phyloP scores from a whole-genome alignment of 2,329 filamentous ascomycete genomes.

The Nigrospora oryzae region DNA sequence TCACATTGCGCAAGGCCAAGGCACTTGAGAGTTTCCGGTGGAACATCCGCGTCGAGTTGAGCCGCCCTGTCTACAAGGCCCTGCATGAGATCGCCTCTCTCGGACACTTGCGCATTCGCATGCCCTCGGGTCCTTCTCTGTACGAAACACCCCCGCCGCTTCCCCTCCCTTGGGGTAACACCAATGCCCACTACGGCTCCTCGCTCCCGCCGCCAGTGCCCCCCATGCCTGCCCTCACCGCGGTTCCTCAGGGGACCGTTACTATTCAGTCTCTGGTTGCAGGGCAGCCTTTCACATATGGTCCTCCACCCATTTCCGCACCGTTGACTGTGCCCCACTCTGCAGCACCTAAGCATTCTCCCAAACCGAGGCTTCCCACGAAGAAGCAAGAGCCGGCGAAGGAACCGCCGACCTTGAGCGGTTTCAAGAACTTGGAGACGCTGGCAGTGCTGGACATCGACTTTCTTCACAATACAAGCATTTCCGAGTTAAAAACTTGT shows the following conservation, averaged over 20 bases:
- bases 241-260: too few species aligned
- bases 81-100: slow-evolving; percentile 46
- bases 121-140: slow-evolving; percentile 48
- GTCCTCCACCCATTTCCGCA: slow-evolving; percentile 12
- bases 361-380: slow-evolving; percentile 20
- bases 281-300: too few species aligned
- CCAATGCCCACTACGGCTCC: neutral
- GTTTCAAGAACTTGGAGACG: slow-evolving; percentile 45
- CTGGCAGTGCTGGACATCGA: slow-evolving; percentile 54
- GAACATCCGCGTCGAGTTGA: slow-evolving; percentile 57
- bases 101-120: slow-evolving; percentile 45
- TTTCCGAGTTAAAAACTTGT: slow-evolving; percentile 47
- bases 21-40: slow-evolving; percentile 52
- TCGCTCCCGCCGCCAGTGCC: neutral
- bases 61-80: slow-evolving; percentile 45
- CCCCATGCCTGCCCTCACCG: neutral
- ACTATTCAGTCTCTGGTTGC: too few species aligned
- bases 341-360: slow-evolving; percentile 23
- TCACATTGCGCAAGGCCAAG: slow-evolving; percentile 46
- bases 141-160: slow-evolving; percentile 42
- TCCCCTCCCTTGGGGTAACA: slow-evolving; percentile 16
- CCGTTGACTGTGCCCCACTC: slow-evolving; percentile 19
- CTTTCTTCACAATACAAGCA: slow-evolving; percentile 41
- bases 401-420: slow-evolving; percentile 46
- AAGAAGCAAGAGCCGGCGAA: slow-evolving; percentile 21